phyloP scores from a whole-genome alignment of 371 early-diverging fungal species.

The Mucor velutinosus region DNA sequence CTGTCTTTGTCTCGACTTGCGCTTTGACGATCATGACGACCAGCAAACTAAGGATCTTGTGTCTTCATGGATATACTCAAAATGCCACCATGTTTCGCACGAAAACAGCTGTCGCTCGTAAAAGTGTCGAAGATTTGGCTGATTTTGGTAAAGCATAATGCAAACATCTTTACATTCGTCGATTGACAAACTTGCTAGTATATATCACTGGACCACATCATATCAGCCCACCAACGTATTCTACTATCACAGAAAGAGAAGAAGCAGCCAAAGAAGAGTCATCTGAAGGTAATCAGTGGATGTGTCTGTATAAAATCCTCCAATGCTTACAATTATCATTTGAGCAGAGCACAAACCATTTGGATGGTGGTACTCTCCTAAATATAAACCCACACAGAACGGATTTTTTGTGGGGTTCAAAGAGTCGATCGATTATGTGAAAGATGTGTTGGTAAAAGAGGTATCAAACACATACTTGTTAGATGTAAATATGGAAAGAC shows the following conservation, averaged over 20 bases:
- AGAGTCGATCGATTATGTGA: constrained; percentile 47
- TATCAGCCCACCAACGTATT: constrained; percentile 40
- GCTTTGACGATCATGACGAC: neutral
- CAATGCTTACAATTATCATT: neutral
- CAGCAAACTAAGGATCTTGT: constrained; percentile 51
- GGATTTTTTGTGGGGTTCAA: constrained; percentile 53
- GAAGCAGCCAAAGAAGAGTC: constrained; percentile 30
- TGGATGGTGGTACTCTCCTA: constrained; percentile 53
- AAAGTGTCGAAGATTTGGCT: constrained; percentile 49
- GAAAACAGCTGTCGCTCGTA: constrained; percentile 58
- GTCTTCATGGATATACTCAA: constrained; percentile 73
- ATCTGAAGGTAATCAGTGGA: constrained; percentile 30
- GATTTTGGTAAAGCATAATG: constrained; percentile 46
- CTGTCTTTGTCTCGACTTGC: neutral
- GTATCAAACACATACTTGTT: constrained; percentile 11
- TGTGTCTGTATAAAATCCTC: neutral
- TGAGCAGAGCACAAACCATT: constrained; percentile 37
- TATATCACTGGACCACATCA: constrained; percentile 60
- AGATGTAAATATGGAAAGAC: neutral
- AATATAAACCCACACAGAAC: constrained; percentile 39
- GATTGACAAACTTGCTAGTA: constrained; percentile 26
- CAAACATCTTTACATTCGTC: neutral
- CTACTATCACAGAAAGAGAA: constrained; percentile 39
- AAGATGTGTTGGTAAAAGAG: constrained; percentile 44
- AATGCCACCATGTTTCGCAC: constrained; percentile 61